Base-by-base conservation (phyloP, 176 grass and related monocot species). In the Lolium perenne region DNA sequence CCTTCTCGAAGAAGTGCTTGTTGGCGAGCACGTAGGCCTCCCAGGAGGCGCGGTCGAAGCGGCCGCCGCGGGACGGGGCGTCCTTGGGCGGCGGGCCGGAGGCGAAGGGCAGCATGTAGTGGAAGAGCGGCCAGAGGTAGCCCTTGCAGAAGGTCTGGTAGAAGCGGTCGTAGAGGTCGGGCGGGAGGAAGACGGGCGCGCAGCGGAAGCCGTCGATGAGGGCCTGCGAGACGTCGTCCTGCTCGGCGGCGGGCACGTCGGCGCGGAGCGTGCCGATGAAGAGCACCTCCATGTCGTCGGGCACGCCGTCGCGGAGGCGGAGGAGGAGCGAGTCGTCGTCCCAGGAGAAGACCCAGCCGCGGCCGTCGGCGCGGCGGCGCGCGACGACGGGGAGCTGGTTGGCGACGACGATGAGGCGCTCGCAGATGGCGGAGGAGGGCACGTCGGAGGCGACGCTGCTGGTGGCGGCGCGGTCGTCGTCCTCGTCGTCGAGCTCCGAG, bases 111-210 rank as follows among this genome's bases (percentile, higher is more conserved):
- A 97, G 88, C 95, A 97, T 97, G 95, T 97, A 94, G 71, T 97
- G 95, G 85, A 97, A 97, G n/a, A 97, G 89, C 9, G 95, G 95
- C 95, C 95, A 97, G 15, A 97, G 92, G 76, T 89, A 86, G 1
- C 92, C 88, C 81, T 97, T 97, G 87, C 95, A 97, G 84, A 94
- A 97, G 41, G 81, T 74, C 43, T 97, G 90, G 90, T 97, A 97
- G 78, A 89, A 97, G 3, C 82, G 87, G 8, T 94, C 95, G 25
- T 85, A 79, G 86, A 97, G 86, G n/a, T 94, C 92, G 61, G 86
- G 51, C 4, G 92, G 73, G 53, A 97, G 90, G 74, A 97, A 97
- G 5, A 93, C 90, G 12, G 95, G 95, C 51, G 91, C 95, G 77
- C 95, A 97, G 54, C 91, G 80, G 88, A 97, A 97, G 3, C 90